Evolutionary conservation across 1,139 yeast species (phyloP).

Genomic region (Citeromyces siamensis): DNA sequence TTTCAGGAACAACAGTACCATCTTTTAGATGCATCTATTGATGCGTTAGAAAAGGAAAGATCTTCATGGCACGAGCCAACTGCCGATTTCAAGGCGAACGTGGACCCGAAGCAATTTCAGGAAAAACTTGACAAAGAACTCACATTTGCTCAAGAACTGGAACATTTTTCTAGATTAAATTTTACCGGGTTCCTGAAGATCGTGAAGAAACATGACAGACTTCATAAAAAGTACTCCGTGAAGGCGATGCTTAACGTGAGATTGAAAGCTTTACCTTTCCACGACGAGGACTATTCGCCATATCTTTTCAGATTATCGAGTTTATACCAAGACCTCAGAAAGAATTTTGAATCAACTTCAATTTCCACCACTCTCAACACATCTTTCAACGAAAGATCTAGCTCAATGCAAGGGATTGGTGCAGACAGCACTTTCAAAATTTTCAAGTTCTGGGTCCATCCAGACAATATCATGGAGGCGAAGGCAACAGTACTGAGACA

Average conservation of each 20-base stretch:
- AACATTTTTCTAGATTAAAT: slow-evolving; percentile 80
- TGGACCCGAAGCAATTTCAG: slow-evolving; percentile 48
- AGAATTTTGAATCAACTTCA: slow-evolving; percentile 20
- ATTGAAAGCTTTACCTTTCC: slow-evolving; percentile 79
- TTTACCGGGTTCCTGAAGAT: slow-evolving; percentile 92
- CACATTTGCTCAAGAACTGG: slow-evolving; percentile 72
- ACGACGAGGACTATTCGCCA: slow-evolving; percentile 92
- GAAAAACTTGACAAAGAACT: slow-evolving; percentile 60
- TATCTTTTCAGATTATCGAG: slow-evolving; percentile 73
- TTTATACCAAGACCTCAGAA: slow-evolving; percentile 71
- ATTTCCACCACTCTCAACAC: slow-evolving; percentile 7
- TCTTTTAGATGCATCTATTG: slow-evolving; percentile 52
- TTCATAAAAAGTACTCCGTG: slow-evolving; percentile 78
- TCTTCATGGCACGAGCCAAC: slow-evolving; percentile 12
- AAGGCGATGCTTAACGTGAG: slow-evolving; percentile 83
- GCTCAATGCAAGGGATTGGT: slow-evolving; percentile 10
- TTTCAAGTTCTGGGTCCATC: slow-evolving; percentile 91
- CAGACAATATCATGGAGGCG: slow-evolving; percentile 93
- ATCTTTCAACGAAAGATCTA: slow-evolving; percentile 12
- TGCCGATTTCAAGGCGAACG: slow-evolving; percentile 13
- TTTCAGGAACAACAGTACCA: slow-evolving; percentile 70
- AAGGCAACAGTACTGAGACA: slow-evolving; percentile 89
- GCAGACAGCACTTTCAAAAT: slow-evolving; percentile 54
- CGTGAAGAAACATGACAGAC: slow-evolving; percentile 90
- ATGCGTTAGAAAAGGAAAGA: slow-evolving; percentile 43